Evolutionary conservation across 306 rosid genomes (phyloP).

Genomic region (Cicer pinnatifidum): DNA sequence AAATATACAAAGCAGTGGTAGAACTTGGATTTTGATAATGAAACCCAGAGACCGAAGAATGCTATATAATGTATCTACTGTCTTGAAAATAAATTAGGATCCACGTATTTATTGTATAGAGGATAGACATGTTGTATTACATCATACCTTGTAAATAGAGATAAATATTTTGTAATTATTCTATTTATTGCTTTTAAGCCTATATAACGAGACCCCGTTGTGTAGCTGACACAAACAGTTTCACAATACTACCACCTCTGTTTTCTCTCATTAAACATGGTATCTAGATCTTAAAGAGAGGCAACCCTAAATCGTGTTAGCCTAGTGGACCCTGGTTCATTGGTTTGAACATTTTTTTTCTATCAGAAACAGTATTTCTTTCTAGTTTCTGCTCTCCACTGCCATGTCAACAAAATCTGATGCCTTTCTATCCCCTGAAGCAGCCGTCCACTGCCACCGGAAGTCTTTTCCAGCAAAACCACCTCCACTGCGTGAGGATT

Average conservation of each 20-base stretch:
- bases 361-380: neutral
- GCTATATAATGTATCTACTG: neutral
- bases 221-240: neutral
- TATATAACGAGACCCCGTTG: neutral
- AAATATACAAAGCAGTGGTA: neutral
- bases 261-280: neutral
- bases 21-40: neutral
- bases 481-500: too few species aligned
- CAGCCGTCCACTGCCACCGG: too few species aligned
- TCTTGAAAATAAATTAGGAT: neutral
- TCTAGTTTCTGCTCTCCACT: neutral
- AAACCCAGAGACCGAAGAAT: neutral
- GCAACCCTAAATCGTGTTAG: neutral
- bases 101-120: neutral
- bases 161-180: neutral
- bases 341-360: too few species aligned
- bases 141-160: neutral
- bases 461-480: too few species aligned
- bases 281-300: neutral
- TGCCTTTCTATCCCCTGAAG: neutral
- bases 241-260: neutral
- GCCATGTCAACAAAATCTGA: neutral
- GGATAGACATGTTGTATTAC: neutral
- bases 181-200: neutral
- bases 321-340: neutral